Conservation (phyloP, 768 basidiomycete species). For the Fibroporia radiculosa region DNA sequence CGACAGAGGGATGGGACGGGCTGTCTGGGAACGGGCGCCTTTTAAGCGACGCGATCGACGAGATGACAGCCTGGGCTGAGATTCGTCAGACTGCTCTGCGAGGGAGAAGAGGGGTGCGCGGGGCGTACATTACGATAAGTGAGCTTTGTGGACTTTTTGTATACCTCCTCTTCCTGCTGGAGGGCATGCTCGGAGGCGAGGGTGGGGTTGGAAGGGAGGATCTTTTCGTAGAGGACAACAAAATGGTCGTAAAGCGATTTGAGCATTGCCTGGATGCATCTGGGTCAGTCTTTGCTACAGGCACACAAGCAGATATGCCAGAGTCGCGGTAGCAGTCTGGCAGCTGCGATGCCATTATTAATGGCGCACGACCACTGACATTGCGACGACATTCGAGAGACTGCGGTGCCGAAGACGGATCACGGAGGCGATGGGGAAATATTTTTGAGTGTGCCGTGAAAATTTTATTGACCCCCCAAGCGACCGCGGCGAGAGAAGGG, state of each 20-base stretch:
- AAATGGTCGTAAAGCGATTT: conserved; percentile 72
- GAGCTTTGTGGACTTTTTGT: conserved; percentile 61
- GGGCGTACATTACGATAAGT: conserved; percentile 75
- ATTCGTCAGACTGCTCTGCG: conserved; percentile 5
- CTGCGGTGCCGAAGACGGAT: too few species aligned
- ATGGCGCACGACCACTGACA: too few species aligned
- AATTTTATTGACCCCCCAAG: too few species aligned
- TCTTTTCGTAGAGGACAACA: conserved; percentile 49
- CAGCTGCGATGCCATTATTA: too few species aligned
- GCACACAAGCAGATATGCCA: neutral
- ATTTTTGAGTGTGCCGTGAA: too few species aligned
- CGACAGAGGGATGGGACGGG: conserved; percentile 62
- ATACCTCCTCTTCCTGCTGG: conserved; percentile 75
- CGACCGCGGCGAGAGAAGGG: too few species aligned
- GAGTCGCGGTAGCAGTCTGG: too few species aligned
- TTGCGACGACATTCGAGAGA: too few species aligned
- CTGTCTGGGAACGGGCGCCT: conserved; percentile 47
- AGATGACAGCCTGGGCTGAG: conserved; percentile 39
- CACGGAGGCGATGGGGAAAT: too few species aligned
- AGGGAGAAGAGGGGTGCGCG: conserved; percentile 3
- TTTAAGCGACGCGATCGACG: conserved; percentile 44
- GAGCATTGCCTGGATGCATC: conserved; percentile 55
- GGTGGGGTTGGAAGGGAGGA: conserved; percentile 46
- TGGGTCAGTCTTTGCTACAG: neutral
- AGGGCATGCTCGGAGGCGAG: conserved; percentile 75